Evolutionary conservation across 75 land plant species (phyloP).

Genomic region (Cryptomeria japonica): DNA sequence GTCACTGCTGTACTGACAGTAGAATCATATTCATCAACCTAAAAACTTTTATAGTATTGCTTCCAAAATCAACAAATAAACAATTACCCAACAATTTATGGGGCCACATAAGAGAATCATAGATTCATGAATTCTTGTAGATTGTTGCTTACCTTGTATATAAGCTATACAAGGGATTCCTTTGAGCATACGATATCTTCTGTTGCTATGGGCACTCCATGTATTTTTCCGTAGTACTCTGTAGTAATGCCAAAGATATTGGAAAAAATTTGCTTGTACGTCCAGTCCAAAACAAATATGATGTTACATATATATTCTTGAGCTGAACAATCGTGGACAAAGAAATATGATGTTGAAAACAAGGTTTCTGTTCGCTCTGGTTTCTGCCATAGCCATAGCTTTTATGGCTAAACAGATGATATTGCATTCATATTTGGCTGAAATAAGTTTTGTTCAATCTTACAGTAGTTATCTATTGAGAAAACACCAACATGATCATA

Average conservation of each 20-base stretch:
- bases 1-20: background rate
- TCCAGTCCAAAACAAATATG: background rate
- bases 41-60: background rate
- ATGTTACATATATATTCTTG: constrained; percentile 3
- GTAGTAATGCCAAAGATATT: background rate
- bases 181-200: background rate
- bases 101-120: background rate
- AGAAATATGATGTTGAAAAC: background rate
- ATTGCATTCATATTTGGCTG: background rate
- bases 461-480: background rate
- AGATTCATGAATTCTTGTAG: background rate
- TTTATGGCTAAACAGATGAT: background rate
- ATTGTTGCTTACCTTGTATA: background rate
- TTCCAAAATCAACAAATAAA: background rate
- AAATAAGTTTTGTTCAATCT: background rate
- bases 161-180: background rate
- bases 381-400: constrained; percentile 1
- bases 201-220: background rate
- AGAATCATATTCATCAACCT: background rate
- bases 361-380: background rate
- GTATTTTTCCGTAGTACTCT: background rate
- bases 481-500: background rate
- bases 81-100: background rate
- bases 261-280: background rate
- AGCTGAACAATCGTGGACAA: background rate